Evolutionary conservation across 1,284 basidiomycete species (phyloP).

Genomic region (Trametes polyzona): DNA sequence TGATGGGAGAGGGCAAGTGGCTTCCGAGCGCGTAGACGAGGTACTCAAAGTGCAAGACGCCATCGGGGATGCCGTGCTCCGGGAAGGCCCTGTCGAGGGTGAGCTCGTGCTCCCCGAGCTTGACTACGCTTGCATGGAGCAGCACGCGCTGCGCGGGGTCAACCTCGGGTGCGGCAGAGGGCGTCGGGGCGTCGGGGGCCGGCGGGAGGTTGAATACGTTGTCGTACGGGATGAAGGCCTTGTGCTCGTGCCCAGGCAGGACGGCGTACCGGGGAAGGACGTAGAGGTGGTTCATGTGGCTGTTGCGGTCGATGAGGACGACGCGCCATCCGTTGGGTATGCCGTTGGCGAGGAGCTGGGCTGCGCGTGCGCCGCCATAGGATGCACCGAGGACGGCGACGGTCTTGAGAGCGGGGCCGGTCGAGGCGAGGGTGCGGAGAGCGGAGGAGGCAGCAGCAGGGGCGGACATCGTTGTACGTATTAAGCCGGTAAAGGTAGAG

Average conservation of each 20-base stretch:
- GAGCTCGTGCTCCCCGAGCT: slow-evolving; percentile 47
- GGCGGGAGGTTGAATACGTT: slow-evolving; percentile 42
- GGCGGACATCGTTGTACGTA: slow-evolving; percentile 26
- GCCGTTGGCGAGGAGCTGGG: slow-evolving; percentile 56
- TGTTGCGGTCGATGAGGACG: slow-evolving; percentile 73
- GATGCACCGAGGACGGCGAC: slow-evolving; percentile 64
- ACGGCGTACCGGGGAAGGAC: slow-evolving; percentile 67
- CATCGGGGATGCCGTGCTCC: slow-evolving; percentile 42
- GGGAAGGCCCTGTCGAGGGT: slow-evolving; percentile 52
- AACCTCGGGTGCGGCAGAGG: background rate
- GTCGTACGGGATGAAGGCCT: slow-evolving; percentile 72
- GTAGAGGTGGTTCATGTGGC: slow-evolving; percentile 51
- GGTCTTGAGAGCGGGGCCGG: slow-evolving; percentile 41
- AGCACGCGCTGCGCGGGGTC: slow-evolving; percentile 35
- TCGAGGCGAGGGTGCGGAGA: background rate
- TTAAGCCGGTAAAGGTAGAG: slow-evolving; percentile 25
- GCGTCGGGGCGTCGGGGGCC: background rate
- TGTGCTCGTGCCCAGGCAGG: slow-evolving; percentile 71
- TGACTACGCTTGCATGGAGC: slow-evolving; percentile 52
- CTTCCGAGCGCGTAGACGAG: slow-evolving; percentile 63
- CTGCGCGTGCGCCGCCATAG: slow-evolving; percentile 61
- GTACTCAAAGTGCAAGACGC: slow-evolving; percentile 51
- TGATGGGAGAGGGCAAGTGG: slow-evolving; percentile 57
- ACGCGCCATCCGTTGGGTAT: slow-evolving; percentile 67
- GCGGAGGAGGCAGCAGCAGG: background rate